Evolutionary conservation across 495 filamentous ascomycete genomes (phyloP), one percentile per base, ranked within the genome.

Genomic region (Aspergillus egyptiacus): DNA sequence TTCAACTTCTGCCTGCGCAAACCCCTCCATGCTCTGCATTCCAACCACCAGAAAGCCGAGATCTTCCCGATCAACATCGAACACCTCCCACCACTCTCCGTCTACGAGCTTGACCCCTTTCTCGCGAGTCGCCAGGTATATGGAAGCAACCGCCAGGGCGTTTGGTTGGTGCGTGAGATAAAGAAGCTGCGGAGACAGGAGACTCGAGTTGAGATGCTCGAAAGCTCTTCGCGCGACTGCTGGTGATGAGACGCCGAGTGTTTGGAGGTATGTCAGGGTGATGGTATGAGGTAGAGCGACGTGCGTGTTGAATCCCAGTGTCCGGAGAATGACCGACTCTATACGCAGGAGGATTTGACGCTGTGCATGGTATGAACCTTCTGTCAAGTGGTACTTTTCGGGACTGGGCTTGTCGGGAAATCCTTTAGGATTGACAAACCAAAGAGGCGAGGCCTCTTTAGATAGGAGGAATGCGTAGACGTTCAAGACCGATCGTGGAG

Each of bases 1-100:
- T 40, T 63, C 65, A 48, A 59, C 69, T 57, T 85, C 81, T 6
- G 62, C 68, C 41, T 59, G 61, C 34, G 80, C 83, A 66, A 86
- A 91, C 0, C 80, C 83, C 54, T 86, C 84, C 36, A 91, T 73
- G 47, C 91, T 95, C 39, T 78, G 69, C 80, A 98, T 81, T 0
- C 73, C 90, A 20, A 95, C 87, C 10, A 95, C 91, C 54, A 98
- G 59, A 57, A 97, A 97, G 3, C 93, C 93, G 38, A 97, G 71
- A 63, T 95, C 90, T 74, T 98, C 93, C 17, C 94, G 75, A 40
- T 96, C 91, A n/a, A 90, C 87, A 70, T 98, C 93, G 65, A 98
- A 97, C 0, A 96, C 86, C 67, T 94, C 90, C 93, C 93, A 98
- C 93, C 93, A 98, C 41, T 88, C 84, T 19, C 70, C 74, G 40